Evolutionary conservation across 805 yeast species (phyloP).

Genomic region (Candida methanosorbosa): DNA sequence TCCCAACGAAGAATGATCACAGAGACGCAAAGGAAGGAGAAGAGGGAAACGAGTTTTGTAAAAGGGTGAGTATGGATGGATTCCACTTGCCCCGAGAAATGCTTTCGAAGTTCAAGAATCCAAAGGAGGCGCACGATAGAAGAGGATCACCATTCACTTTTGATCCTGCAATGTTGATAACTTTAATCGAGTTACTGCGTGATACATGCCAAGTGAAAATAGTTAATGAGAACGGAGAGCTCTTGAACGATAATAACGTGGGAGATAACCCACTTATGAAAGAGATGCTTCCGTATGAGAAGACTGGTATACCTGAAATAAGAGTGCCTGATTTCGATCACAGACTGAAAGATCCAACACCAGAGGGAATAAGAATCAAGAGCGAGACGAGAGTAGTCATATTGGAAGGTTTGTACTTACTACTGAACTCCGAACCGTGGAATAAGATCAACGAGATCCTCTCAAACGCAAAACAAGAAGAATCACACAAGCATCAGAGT

Average conservation of each 20-base stretch:
- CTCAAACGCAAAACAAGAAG: background rate
- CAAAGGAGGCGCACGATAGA: conserved; percentile 29
- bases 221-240: background rate
- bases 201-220: background rate
- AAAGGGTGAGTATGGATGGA: conserved; percentile 14
- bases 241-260: too few relatives aligned
- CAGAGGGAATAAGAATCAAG: conserved; percentile 22
- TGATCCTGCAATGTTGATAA: conserved; percentile 22
- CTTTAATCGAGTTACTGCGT: conserved; percentile 8
- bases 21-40: background rate
- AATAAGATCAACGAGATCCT: conserved; percentile 12
- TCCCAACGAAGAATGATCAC: background rate
- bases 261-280: background rate
- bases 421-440: conserved; percentile 28
- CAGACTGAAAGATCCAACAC: conserved; percentile 30
- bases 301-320: background rate
- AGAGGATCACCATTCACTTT: conserved; percentile 44
- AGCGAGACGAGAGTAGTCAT: conserved; percentile 22
- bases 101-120: conserved; percentile 19
- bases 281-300: background rate
- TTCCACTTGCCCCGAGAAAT: conserved; percentile 33
- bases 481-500: too few relatives aligned
- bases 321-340: conserved; percentile 31
- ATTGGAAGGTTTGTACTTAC: conserved; percentile 34
- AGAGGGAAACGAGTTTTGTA: background rate